A percentile compares a stretch with the other conserved stretches of the same genome.
Conservation (phyloP, 2,329 filamentous ascomycete species). For the Calonectria pseudoturangicola region DNA sequence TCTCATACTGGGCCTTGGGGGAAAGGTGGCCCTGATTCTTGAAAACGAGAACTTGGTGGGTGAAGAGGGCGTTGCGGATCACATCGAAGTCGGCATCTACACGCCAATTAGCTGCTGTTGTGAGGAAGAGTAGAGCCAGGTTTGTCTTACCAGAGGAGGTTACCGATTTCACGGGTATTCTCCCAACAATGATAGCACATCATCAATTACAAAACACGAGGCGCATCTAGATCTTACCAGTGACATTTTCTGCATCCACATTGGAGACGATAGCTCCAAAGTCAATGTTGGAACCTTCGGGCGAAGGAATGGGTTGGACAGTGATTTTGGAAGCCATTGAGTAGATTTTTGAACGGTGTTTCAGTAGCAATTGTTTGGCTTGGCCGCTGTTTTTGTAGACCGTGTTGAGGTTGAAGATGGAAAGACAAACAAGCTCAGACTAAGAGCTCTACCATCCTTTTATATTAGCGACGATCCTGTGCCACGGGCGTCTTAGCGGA, state of each 20-base stretch:
- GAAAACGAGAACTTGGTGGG: slow-evolving; percentile 81
- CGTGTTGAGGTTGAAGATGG: not conserved
- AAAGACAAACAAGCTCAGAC: not conserved
- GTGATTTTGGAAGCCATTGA: slow-evolving; percentile 54
- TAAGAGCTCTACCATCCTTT: slow-evolving; percentile 12
- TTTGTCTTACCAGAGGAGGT: slow-evolving; percentile 71
- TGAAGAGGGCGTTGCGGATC: slow-evolving; percentile 80
- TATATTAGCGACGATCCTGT: slow-evolving; percentile 3
- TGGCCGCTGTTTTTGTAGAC: not conserved
- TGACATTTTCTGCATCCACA: slow-evolving; percentile 77
- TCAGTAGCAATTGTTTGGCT: not conserved
- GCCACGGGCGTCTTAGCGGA: slow-evolving; percentile 20
- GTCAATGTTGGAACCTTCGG: slow-evolving; percentile 66
- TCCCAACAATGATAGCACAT: slow-evolving; percentile 58
- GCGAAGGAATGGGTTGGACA: slow-evolving; percentile 62
- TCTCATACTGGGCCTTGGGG: slow-evolving; percentile 82
- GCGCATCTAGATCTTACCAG: slow-evolving; percentile 67
- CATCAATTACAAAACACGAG: slow-evolving; percentile 31
- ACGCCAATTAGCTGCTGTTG: slow-evolving; percentile 45
- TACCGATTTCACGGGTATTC: slow-evolving; percentile 77
- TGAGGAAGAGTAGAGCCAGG: not conserved
- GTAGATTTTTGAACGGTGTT: not conserved
- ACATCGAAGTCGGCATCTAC: slow-evolving; percentile 78
- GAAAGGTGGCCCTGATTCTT: slow-evolving; percentile 79
- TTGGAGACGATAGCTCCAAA: slow-evolving; percentile 78